Evolutionary conservation across 2,329 filamentous ascomycete genomes (phyloP), one percentile per base, ranked within the genome.

Genomic region (Fusarium humuli): DNA sequence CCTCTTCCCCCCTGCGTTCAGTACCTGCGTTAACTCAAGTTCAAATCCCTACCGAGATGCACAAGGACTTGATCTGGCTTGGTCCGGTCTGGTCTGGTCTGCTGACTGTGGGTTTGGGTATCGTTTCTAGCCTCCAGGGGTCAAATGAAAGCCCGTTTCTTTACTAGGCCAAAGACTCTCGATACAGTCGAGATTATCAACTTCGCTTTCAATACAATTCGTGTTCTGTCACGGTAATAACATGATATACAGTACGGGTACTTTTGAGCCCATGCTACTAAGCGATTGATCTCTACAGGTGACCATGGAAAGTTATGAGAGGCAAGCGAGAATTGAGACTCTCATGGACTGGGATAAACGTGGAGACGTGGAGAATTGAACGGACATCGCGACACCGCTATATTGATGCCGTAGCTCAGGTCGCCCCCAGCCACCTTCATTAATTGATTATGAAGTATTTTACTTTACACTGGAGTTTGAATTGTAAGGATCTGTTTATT

Each of bases 361-460:
- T 73, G 71, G 72, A 73, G 72, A 67, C 71, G 57, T 67, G 72
- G 72, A 66, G 67, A 65, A 65, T 68, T 67, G 67, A 60, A 73
- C 70, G 23, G 47, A 56, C 58, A 29, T 61, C n/a, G 52, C 55
- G 61, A 61, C 69, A 63, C 67, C 61, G 34, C 61, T 61, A 61
- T 61, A 56, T 67, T 65, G 69, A 74, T 62, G 34, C 50, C 11
- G 22, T 46, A 63, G 58, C n/a, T 56, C 32, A 25, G 41, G 11
- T 49, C 14, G 22, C 25, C 18, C 30, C 32, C 49, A 53, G 34
- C 49, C 49, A 40, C 44, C 46, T 22, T 27, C 6, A 29, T 48
- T 37, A 29, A 37, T 57, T 57, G 11, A 16, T 49, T 18, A 41
- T 25, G 29, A 37, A 40, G 23, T 58, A 29, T 16, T 40, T 6